Evolutionary conservation across 345 rosid species (phyloP).

Genomic region (Corchorus olitorius): DNA sequence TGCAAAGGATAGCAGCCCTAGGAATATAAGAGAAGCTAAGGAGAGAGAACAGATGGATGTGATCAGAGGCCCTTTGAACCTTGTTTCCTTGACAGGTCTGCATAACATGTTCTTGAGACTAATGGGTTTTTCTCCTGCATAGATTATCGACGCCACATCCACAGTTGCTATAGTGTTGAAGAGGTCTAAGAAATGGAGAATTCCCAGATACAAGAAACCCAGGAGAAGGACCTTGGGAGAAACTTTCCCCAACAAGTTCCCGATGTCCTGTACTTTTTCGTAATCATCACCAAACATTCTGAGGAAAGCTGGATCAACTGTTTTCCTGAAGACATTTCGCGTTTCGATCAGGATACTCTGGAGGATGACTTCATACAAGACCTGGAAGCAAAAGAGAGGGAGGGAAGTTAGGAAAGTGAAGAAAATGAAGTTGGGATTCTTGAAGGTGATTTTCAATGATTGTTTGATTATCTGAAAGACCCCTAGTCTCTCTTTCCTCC

Average conservation of each 20-base stretch:
- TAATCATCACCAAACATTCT: neutral
- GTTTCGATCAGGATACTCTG: constrained; percentile 23
- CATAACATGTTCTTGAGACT: constrained; percentile 24
- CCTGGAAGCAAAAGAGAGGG: constrained; percentile 31
- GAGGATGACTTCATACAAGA: constrained; percentile 27
- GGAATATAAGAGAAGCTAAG: neutral
- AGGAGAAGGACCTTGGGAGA: neutral
- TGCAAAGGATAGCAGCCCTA: constrained; percentile 15
- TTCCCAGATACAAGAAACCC: neutral
- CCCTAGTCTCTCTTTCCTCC: constrained; percentile 16
- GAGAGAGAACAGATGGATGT: constrained; percentile 28
- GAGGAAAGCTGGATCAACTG: neutral
- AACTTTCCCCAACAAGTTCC: neutral
- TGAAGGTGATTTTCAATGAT: constrained; percentile 21
- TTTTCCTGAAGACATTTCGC: neutral
- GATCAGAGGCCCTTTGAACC: constrained; percentile 28
- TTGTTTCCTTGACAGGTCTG: constrained; percentile 24
- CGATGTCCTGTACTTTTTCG: neutral
- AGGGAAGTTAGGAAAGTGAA: constrained; percentile 30
- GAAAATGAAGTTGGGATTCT: constrained; percentile 30
- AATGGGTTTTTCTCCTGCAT: constrained; percentile 17
- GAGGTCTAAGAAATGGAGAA: constrained; percentile 10
- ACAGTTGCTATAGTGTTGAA: constrained; percentile 14
- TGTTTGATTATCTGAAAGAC: constrained; percentile 27
- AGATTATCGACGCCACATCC: constrained; percentile 2